Percentiles rank a stretch among this genome's conserved stretches.
Evolutionary conservation across 805 yeast species (phyloP).

Genomic region (Lipomyces yamadae): DNA sequence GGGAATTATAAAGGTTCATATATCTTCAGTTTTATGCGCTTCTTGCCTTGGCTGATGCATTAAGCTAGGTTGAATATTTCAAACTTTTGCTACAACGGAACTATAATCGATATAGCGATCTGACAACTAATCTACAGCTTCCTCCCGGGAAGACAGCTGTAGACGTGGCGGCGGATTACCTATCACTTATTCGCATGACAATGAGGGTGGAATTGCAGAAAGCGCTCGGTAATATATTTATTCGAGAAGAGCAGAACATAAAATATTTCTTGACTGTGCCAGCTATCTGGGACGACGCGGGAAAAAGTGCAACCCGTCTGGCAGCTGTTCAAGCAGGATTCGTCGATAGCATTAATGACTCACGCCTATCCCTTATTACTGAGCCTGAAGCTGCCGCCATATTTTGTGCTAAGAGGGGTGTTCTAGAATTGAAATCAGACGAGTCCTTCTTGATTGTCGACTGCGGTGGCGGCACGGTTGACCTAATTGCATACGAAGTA

Average conservation of each 20-base stretch:
- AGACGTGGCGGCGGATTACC: constrained; percentile 31
- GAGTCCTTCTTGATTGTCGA: constrained; percentile 33
- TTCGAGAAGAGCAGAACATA: constrained; percentile 19
- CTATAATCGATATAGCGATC: constrained; percentile 13
- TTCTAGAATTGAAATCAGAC: constrained; percentile 10
- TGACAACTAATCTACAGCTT: constrained; percentile 1
- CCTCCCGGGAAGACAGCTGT: constrained; percentile 31
- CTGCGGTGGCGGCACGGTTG: constrained; percentile 38
- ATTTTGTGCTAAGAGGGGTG: constrained; percentile 28
- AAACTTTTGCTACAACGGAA: constrained; percentile 29
- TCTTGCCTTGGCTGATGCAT: neutral
- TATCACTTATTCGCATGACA: constrained; percentile 16
- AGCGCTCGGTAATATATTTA: constrained; percentile 15
- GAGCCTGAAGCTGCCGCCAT: constrained; percentile 38
- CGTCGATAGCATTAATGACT: constrained; percentile 19
- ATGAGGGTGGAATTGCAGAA: constrained; percentile 17
- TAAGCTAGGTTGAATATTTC: constrained; percentile 27
- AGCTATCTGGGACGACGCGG: constrained; percentile 36
- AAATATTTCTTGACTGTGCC: constrained; percentile 35
- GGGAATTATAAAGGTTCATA: constrained; percentile 20
- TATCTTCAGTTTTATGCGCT: too few species aligned
- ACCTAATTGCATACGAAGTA: constrained; percentile 35
- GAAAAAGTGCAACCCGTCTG: constrained; percentile 26
- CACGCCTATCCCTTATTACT: constrained; percentile 25
- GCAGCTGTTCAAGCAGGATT: constrained; percentile 36